A percentile compares a stretch with the other conserved stretches of the same genome.
phyloP scores from a whole-genome alignment of 2,329 filamentous ascomycete species.

The Aaosphaeria arxii region DNA sequence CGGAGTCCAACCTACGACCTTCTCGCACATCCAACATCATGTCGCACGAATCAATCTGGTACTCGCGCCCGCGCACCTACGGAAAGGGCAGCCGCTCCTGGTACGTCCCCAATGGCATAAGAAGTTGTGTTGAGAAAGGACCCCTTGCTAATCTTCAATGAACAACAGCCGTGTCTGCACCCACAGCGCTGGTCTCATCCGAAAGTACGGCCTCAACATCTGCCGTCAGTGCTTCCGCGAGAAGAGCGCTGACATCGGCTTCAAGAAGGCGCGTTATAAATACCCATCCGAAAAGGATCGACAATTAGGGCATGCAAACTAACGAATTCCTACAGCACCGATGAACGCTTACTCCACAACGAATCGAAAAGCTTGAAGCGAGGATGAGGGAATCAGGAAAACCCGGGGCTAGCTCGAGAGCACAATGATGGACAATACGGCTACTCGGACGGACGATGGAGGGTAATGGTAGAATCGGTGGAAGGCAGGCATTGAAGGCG shows the following conservation, averaged over 20 bases:
- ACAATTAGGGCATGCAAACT: neutral
- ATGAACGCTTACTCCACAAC: constrained; percentile 21
- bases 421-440: too few relatives aligned
- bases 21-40: constrained; percentile 50
- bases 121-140: neutral
- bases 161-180: constrained; percentile 72
- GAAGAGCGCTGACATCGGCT: constrained; percentile 66
- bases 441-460: too few relatives aligned
- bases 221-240: constrained; percentile 71
- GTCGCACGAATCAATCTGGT: constrained; percentile 97
- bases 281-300: neutral
- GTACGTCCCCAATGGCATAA: constrained; percentile 56
- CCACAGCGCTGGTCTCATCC: constrained; percentile 98
- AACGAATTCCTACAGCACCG: constrained; percentile 22
- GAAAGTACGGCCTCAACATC: constrained; percentile 96
- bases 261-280: constrained; percentile 58
- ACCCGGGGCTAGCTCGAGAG: too few relatives aligned
- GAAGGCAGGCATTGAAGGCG: too few relatives aligned
- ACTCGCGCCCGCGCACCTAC: constrained; percentile 95
- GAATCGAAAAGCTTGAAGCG: constrained; percentile 2
- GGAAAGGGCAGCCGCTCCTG: constrained; percentile 93
- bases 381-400: too few relatives aligned
- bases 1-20: too few relatives aligned
- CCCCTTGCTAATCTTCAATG: neutral
- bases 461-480: too few relatives aligned